Base-by-base conservation (phyloP, 2,329 filamentous ascomycete species). In the Colletotrichum viniferum region DNA sequence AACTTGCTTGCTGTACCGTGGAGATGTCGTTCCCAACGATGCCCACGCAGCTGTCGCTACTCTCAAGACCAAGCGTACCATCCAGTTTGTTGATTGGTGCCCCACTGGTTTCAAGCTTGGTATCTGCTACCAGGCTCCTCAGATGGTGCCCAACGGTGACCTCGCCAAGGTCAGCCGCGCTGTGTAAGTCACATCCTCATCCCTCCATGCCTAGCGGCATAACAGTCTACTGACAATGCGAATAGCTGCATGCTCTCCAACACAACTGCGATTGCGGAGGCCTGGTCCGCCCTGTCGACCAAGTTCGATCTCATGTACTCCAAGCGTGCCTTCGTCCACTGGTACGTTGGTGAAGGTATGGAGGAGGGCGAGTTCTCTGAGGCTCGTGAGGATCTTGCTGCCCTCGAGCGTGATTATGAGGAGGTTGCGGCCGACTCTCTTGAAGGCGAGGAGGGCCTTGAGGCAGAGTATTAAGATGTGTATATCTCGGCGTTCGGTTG, bases 261-360 rank as follows among this genome's bases (percentile, higher is more conserved):
- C 92, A 99, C 97, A 81, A 99, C 97, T 69, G 96, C 97, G 83
- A 99, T 99, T 83, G 95, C 96, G 83, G 96, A 98, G 90, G 97
- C 97, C 78, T 99, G 97, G 97, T 96, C 95, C 78, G 96, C 96
- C 80, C 92, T 99, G 79, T 97, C 96, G 77, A 92, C 94, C 92
- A 99, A 99, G 90, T 99, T 99, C 90, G 97, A 99, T 85, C 95
- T 99, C 86, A 99, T 99, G 97, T 98, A 98, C 93, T 97, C 95
- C 87, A 99, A 99, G 94, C 97, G 97, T 90, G 97, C 97, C 78
- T 99, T 99, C 89, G 97, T 99, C 79, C 97, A 99, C 90, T 99
- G 97, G 97, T 99, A 98, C 83, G 97, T 99, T 84, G 97, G 97
- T 90, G 97, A 98, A 91, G 97, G 97, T 93, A 99, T 99, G 97